phyloP scores from a whole-genome alignment of 345 rosid species.

The Linum usitatissimum region DNA sequence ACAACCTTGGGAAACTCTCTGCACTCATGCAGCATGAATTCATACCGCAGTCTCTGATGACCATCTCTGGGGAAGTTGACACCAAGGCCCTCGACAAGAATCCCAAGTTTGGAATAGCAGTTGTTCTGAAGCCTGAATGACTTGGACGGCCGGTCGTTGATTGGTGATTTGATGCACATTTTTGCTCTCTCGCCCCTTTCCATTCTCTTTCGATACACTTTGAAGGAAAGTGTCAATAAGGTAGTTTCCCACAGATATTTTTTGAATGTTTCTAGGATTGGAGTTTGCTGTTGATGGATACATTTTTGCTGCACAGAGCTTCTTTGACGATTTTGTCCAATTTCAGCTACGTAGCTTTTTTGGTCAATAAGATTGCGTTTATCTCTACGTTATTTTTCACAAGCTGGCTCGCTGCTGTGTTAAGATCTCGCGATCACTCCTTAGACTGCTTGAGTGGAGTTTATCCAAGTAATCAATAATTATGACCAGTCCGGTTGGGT shows the following conservation, averaged over 20 bases:
- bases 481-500: no score
- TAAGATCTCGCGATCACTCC: no score
- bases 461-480: no score
- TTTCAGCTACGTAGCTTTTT: no score
- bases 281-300: slow-evolving; percentile 12
- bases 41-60: slow-evolving; percentile 56
- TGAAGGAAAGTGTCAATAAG: slow-evolving; percentile 33
- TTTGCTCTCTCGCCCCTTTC: slow-evolving; percentile 3
- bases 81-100: slow-evolving; percentile 68
- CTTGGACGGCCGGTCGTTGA: slow-evolving; percentile 14
- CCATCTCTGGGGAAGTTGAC: slow-evolving; percentile 76
- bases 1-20: slow-evolving; percentile 70
- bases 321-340: no score
- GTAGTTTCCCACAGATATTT: slow-evolving; percentile 19
- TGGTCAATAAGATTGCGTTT: no score
- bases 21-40: slow-evolving; percentile 85
- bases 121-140: slow-evolving; percentile 65
- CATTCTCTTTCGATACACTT: slow-evolving; percentile 9
- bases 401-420: no score
- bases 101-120: slow-evolving; percentile 72
- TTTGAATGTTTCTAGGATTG: slow-evolving; percentile 6
- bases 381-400: no score
- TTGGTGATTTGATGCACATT: slow-evolving; percentile 12
- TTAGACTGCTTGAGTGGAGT: no score
- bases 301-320: no score